Evolutionary conservation across 352 stramenopile genomes (phyloP).

Genomic region (Phytophthora chlamydospora): DNA sequence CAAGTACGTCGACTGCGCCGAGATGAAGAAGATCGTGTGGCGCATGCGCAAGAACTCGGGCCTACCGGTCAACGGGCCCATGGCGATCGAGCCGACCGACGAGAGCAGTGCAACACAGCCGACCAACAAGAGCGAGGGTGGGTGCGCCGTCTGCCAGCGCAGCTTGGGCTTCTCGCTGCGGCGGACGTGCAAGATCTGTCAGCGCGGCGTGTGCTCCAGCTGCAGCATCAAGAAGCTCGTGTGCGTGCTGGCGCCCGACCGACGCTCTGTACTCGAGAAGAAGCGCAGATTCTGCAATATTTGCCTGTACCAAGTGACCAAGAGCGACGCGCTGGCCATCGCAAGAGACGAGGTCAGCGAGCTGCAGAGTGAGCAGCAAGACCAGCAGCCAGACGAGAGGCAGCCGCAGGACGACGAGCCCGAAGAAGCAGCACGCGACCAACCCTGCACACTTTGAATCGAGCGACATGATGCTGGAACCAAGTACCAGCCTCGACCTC

Average conservation of each 20-base stretch:
- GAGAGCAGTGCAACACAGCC: neutral
- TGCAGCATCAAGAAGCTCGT: conserved; percentile 48
- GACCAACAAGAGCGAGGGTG: conserved; percentile 5
- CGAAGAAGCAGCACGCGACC: conserved; percentile 3
- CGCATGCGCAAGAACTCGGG: conserved; percentile 44
- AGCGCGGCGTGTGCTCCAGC: conserved; percentile 32
- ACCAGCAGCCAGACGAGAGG: neutral
- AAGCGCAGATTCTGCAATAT: conserved; percentile 45
- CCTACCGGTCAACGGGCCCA: conserved; percentile 26
- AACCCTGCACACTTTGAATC: conserved; percentile 6
- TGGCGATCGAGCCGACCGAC: conserved; percentile 19
- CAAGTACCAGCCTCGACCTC: conserved; percentile 3
- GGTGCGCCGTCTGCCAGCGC: conserved; percentile 15
- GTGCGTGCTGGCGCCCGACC: conserved; percentile 46
- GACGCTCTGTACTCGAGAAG: conserved; percentile 39
- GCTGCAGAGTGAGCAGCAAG: conserved; percentile 6
- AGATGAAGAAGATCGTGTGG: conserved; percentile 76
- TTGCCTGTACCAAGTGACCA: conserved; percentile 38
- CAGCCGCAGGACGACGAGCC: conserved; percentile 30
- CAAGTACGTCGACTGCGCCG: conserved; percentile 45
- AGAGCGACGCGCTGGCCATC: conserved; percentile 33
- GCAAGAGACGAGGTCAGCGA: conserved; percentile 40
- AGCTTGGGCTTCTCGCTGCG: conserved; percentile 27
- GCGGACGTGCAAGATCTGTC: conserved; percentile 37
- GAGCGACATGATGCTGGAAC: conserved; percentile 7